Evolutionary conservation across 805 yeast species (phyloP).

Genomic region (Yarrowia bubula): DNA sequence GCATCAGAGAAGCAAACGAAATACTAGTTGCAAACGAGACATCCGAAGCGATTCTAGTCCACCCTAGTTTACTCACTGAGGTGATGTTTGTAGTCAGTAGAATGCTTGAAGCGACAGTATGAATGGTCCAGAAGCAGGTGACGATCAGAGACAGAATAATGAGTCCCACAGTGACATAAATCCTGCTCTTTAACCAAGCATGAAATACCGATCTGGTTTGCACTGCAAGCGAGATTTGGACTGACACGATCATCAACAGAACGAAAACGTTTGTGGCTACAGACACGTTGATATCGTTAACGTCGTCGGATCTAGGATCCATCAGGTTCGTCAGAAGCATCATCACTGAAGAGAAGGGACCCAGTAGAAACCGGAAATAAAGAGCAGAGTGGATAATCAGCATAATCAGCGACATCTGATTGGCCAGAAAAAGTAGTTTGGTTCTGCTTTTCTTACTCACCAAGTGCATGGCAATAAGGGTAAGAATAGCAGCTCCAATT

Average conservation of each 20-base stretch:
- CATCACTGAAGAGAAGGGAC: not conserved
- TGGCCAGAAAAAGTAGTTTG: constrained; percentile 7
- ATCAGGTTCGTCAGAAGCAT: not conserved
- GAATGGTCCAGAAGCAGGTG: not conserved
- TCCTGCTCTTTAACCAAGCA: constrained; percentile 2
- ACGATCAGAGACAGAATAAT: not conserved
- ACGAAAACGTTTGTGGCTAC: constrained; percentile 1
- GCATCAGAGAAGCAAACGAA: constrained; percentile 56
- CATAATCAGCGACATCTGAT: not conserved
- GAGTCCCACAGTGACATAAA: not conserved
- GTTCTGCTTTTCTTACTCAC: not conserved
- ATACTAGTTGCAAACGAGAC: constrained; percentile 60
- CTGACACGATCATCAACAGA: not conserved
- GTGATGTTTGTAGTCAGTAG: not conserved
- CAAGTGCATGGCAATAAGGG: constrained; percentile 12
- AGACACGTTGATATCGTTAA: not conserved
- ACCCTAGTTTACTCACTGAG: not conserved
- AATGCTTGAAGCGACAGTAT: not conserved
- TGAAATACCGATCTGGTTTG: constrained; percentile 15
- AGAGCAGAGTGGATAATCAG: not conserved
- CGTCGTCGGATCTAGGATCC: not conserved
- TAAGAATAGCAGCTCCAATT: constrained; percentile 6
- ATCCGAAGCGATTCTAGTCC: constrained; percentile 9
- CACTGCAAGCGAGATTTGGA: not conserved
- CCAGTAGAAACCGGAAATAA: not conserved